Evolutionary conservation across 176 grass and related monocot species (phyloP).

Genomic region (Musa beccarii): DNA sequence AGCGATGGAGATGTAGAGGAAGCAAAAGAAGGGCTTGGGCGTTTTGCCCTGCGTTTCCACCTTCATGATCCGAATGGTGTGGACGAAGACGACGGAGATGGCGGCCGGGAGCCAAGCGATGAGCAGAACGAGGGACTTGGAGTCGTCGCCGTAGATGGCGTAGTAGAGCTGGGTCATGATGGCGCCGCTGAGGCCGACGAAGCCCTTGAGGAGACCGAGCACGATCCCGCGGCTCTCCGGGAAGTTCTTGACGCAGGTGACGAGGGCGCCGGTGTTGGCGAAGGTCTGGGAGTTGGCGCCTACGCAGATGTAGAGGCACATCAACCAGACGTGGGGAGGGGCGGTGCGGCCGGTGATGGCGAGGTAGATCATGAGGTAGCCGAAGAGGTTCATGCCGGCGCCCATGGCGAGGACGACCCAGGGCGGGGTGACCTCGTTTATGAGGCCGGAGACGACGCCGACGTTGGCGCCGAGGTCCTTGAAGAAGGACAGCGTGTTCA

Average conservation of each 20-base stretch:
- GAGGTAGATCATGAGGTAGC: slow-evolving; percentile 60
- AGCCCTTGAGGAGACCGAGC: slow-evolving; percentile 22
- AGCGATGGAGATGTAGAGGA: slow-evolving; percentile 71
- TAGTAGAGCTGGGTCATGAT: slow-evolving; percentile 15
- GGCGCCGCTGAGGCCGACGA: slow-evolving; percentile 20
- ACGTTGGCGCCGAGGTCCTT: slow-evolving; percentile 54
- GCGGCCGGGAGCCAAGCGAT: slow-evolving; percentile 38
- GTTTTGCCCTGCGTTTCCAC: slow-evolving; percentile 4
- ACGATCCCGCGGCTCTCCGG: slow-evolving; percentile 19
- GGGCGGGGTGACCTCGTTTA: slow-evolving; percentile 30
- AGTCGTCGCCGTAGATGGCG: slow-evolving; percentile 22
- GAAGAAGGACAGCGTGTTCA: slow-evolving; percentile 56
- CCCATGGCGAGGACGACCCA: slow-evolving; percentile 42
- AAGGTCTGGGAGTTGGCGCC: slow-evolving; percentile 17
- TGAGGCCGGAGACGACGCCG: slow-evolving; percentile 40
- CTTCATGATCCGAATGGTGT: slow-evolving; percentile 30
- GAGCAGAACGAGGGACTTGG: slow-evolving; percentile 33
- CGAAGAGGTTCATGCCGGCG: slow-evolving; percentile 42
- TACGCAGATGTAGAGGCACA: slow-evolving; percentile 19
- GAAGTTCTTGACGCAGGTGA: slow-evolving; percentile 26
- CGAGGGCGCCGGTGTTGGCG: slow-evolving; percentile 20
- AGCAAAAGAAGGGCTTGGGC: slow-evolving; percentile 49
- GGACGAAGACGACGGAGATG: slow-evolving; percentile 27
- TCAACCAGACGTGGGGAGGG: slow-evolving; percentile 10
- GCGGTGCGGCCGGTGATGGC: slow-evolving; percentile 24